These are phyloP conservation scores for Tricholoma matsutake DNA, from an alignment of 768 basidiomycete species.

Conservation along the genomic window DNA sequence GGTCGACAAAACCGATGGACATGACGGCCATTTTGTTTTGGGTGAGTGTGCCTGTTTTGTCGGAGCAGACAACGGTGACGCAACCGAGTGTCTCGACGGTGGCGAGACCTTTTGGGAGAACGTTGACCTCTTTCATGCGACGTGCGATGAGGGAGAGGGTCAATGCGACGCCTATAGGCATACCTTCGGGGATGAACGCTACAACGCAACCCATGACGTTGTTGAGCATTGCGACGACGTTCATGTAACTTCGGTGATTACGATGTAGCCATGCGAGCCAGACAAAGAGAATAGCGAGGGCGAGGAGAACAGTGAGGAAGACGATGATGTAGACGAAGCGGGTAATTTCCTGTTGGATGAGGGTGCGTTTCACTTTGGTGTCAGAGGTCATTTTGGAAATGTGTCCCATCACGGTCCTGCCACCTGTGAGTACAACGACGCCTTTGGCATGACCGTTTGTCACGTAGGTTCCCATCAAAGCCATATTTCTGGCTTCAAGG, in stretches of 20 bases:
- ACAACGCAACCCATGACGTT: slow-evolving; percentile 50
- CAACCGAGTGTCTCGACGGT: slow-evolving; percentile 68
- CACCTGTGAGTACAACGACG: slow-evolving; percentile 41
- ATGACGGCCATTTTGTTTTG: slow-evolving; percentile 58
- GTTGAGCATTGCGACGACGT: slow-evolving; percentile 47
- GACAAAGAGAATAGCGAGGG: slow-evolving; percentile 40
- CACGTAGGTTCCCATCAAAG: slow-evolving; percentile 42
- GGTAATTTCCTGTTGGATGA: slow-evolving; percentile 46
- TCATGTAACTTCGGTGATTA: slow-evolving; percentile 43
- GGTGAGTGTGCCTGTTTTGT: slow-evolving; percentile 65
- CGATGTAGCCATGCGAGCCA: slow-evolving; percentile 43
- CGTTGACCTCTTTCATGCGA: slow-evolving; percentile 13
- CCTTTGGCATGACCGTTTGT: slow-evolving; percentile 40
- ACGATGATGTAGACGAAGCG: slow-evolving; percentile 54
- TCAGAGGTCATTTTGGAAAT: slow-evolving; percentile 52
- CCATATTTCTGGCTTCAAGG: slow-evolving; percentile 45
- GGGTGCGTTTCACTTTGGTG: slow-evolving; percentile 43
- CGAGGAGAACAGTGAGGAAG: slow-evolving; percentile 36
- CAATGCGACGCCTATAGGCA: slow-evolving; percentile 53
- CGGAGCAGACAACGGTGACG: slow-evolving; percentile 50
- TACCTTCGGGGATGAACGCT: slow-evolving; percentile 43
- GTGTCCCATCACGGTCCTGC: slow-evolving; percentile 47
- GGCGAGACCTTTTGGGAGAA: slow-evolving; percentile 44
- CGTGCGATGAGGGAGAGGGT: slow-evolving; percentile 32
- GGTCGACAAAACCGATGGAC: slow-evolving; percentile 37